Conservation (phyloP, 2,329 filamentous ascomycete genomes). For the Cucurbitaria berberidis region DNA sequence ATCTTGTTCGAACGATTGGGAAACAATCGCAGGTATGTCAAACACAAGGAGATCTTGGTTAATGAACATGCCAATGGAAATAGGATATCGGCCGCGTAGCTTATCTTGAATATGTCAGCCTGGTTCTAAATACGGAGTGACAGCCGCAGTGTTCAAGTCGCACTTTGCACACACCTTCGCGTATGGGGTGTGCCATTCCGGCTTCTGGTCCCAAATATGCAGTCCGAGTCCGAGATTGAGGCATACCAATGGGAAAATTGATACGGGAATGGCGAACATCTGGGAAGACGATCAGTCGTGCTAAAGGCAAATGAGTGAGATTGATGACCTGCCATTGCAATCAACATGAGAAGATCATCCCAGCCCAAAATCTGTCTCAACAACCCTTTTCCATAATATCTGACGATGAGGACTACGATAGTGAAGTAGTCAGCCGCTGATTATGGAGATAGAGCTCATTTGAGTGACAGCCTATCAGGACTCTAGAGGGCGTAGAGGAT, state of each 20-base stretch:
- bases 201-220: constrained; percentile 38
- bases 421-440: background rate
- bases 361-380: constrained; percentile 24
- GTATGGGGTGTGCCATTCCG: constrained; percentile 28
- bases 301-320: background rate
- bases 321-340: constrained; percentile 24
- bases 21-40: constrained; percentile 40
- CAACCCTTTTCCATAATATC: constrained; percentile 32
- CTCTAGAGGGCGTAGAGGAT: background rate
- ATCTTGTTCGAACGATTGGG: constrained; percentile 27
- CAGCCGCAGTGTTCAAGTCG: background rate
- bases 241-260: constrained; percentile 25
- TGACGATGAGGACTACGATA: constrained; percentile 11
- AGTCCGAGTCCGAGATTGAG: constrained; percentile 28
- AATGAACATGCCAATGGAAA: constrained; percentile 30
- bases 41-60: constrained; percentile 38
- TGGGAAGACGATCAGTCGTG: constrained; percentile 4
- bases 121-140: background rate
- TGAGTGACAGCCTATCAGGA: background rate
- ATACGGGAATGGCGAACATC: constrained; percentile 24
- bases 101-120: constrained; percentile 18
- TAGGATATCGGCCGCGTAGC: constrained; percentile 27
- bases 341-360: constrained; percentile 38
- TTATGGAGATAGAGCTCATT: background rate
- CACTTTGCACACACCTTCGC: constrained; percentile 22